Evolutionary conservation across 345 rosid species (phyloP).

Genomic region (Pugionium dolabratum): DNA sequence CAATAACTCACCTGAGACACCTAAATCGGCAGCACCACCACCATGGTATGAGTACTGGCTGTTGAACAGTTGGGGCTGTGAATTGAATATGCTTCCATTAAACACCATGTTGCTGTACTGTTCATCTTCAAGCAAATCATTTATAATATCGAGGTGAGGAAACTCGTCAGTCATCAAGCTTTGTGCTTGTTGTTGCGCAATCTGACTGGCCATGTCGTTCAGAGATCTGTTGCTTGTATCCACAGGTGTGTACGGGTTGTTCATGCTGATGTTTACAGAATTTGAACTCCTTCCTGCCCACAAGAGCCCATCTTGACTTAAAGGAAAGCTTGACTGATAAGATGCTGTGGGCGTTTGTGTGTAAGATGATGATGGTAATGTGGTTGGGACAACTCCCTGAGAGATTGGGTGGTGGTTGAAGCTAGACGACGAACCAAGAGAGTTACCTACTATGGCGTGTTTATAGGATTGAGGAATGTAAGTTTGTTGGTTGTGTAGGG

Average conservation of each 20-base stretch:
- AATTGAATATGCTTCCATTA: conserved; percentile 35
- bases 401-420: conserved; percentile 49
- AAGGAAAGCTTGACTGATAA: conserved; percentile 57
- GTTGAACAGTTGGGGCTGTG: conserved; percentile 48
- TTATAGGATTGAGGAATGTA: conserved; percentile 74
- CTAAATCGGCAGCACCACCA: conserved; percentile 45
- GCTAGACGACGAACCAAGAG: conserved; percentile 53
- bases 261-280: conserved; percentile 28
- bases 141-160: conserved; percentile 96
- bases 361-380: conserved; percentile 45
- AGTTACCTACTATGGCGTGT: conserved; percentile 75
- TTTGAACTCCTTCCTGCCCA: conserved; percentile 56
- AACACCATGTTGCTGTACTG: conserved; percentile 46
- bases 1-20: conserved; percentile 49
- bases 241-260: conserved; percentile 19
- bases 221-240: conserved; percentile 29
- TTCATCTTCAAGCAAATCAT: conserved; percentile 93
- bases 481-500: conserved; percentile 53
- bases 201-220: conserved; percentile 37
- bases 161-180: conserved; percentile 72
- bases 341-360: conserved; percentile 47
- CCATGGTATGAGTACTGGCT: conserved; percentile 56
- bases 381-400: conserved; percentile 52
- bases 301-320: conserved; percentile 35
- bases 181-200: conserved; percentile 54